Evolutionary conservation across 2,329 filamentous ascomycete species (phyloP).

Genomic region (Pseudogymnoascus sp.): DNA sequence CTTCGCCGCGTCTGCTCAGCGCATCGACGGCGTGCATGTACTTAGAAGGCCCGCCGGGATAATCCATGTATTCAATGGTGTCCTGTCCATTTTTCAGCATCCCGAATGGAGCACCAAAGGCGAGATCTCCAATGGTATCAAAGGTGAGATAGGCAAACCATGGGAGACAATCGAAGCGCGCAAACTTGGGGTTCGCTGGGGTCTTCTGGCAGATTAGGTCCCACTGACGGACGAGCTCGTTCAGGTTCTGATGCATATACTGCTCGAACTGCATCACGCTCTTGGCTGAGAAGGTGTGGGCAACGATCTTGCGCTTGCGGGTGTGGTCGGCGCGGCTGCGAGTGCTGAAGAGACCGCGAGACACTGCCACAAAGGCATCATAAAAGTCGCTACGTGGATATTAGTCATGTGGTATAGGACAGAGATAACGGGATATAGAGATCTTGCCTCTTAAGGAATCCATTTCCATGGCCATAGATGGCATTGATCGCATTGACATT

Average conservation of each 20-base stretch:
- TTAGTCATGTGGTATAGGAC: not conserved
- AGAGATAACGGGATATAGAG: not conserved
- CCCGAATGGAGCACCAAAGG: slow-evolving; percentile 36
- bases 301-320: slow-evolving; percentile 77
- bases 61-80: slow-evolving; percentile 48
- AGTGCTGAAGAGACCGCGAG: slow-evolving; percentile 78
- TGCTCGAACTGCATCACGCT: slow-evolving; percentile 76
- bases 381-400: slow-evolving; percentile 61
- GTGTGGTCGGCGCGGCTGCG: slow-evolving; percentile 73
- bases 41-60: slow-evolving; percentile 52
- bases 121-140: slow-evolving; percentile 36
- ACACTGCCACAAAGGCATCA: slow-evolving; percentile 81
- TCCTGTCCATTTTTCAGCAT: slow-evolving; percentile 29
- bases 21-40: slow-evolving; percentile 76
- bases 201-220: slow-evolving; percentile 48
- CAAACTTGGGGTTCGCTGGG: slow-evolving; percentile 45
- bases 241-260: slow-evolving; percentile 72
- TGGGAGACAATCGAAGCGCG: slow-evolving; percentile 71
- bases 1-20: slow-evolving; percentile 78
- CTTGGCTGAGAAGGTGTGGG: slow-evolving; percentile 77
- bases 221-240: slow-evolving; percentile 63
- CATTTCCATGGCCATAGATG: slow-evolving; percentile 75
- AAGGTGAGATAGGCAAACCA: slow-evolving; percentile 32
- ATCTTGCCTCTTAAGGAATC: slow-evolving; percentile 59
- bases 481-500: slow-evolving; percentile 68